Evolutionary conservation across 805 yeast species (phyloP).

Genomic region (Torulaspora delbrueckii): DNA sequence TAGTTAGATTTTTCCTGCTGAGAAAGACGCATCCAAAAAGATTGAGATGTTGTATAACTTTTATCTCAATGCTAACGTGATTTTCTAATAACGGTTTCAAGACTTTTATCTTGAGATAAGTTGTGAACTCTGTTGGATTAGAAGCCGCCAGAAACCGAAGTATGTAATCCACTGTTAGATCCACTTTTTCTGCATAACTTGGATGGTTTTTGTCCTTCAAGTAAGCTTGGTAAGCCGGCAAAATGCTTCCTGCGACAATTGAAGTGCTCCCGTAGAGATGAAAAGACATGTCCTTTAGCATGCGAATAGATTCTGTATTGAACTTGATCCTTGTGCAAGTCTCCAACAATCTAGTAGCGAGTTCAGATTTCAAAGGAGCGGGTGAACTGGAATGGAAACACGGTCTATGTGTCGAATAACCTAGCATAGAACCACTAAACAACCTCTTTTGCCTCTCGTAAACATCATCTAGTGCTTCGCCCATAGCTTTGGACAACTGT

Average conservation of each 20-base stretch:
- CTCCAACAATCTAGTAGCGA: conserved; percentile 30
- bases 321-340: conserved; percentile 34
- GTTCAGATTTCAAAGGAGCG: conserved; percentile 21
- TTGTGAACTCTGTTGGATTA: conserved; percentile 42
- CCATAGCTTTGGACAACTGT: not conserved
- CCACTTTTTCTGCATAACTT: conserved; percentile 15
- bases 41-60: conserved; percentile 38
- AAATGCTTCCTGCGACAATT: conserved; percentile 9
- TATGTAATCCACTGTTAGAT: conserved; percentile 30
- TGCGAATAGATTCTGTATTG: conserved; percentile 29
- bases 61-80: conserved; percentile 37
- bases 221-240: conserved; percentile 20
- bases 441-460: conserved; percentile 16
- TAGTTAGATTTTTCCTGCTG: conserved; percentile 35
- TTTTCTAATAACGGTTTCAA: conserved; percentile 27
- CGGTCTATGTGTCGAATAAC: conserved; percentile 32
- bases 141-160: conserved; percentile 47
- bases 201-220: conserved; percentile 14
- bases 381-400: conserved; percentile 38
- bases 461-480: conserved; percentile 1
- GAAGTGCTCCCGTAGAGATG: conserved; percentile 15
- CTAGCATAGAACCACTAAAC: conserved; percentile 29
- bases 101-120: conserved; percentile 24
- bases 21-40: conserved; percentile 42
- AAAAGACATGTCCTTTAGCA: conserved; percentile 31